These are phyloP conservation scores for Fomitopsis palustris DNA, from an alignment of 1,284 basidiomycete genomes.

Conservation along the genomic window DNA sequence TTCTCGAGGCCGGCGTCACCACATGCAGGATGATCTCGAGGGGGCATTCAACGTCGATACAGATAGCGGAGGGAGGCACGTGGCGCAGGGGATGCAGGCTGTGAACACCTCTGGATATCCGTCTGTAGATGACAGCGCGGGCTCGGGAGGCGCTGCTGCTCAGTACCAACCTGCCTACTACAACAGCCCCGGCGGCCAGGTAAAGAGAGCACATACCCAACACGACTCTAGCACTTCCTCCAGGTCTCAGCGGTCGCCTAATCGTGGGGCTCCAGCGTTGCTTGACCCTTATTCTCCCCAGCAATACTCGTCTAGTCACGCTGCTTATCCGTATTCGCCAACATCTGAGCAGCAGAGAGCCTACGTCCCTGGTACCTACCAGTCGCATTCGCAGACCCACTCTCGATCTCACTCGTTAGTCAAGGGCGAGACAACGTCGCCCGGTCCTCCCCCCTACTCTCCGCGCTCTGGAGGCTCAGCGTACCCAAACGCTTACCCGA, in stretches of 20 bases:
- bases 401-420: constrained; percentile 56
- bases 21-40: constrained; percentile 66
- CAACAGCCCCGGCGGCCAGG: constrained; percentile 41
- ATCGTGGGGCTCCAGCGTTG: constrained; percentile 45
- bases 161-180: constrained; percentile 66
- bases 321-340: constrained; percentile 45
- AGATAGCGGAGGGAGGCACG: constrained; percentile 34
- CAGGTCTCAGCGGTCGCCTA: constrained; percentile 55
- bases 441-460: constrained; percentile 48
- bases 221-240: constrained; percentile 46
- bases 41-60: constrained; percentile 56
- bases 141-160: constrained; percentile 35
- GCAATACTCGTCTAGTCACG: constrained; percentile 57
- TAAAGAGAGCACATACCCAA: constrained; percentile 53
- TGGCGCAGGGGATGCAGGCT: constrained; percentile 32
- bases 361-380: constrained; percentile 37
- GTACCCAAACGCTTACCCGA: constrained; percentile 40
- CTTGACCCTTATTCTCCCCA: constrained; percentile 66
- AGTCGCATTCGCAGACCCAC: constrained; percentile 57
- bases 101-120: constrained; percentile 52
- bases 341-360: constrained; percentile 43
- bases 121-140: constrained; percentile 41
- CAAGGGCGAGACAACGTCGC: constrained; percentile 54
- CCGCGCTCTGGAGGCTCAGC: constrained; percentile 38
- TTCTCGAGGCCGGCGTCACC: constrained; percentile 37